Evolutionary conservation across 1,284 basidiomycete genomes (phyloP), one percentile per base, ranked within the genome.

Genomic region (Tilletia walkeri): DNA sequence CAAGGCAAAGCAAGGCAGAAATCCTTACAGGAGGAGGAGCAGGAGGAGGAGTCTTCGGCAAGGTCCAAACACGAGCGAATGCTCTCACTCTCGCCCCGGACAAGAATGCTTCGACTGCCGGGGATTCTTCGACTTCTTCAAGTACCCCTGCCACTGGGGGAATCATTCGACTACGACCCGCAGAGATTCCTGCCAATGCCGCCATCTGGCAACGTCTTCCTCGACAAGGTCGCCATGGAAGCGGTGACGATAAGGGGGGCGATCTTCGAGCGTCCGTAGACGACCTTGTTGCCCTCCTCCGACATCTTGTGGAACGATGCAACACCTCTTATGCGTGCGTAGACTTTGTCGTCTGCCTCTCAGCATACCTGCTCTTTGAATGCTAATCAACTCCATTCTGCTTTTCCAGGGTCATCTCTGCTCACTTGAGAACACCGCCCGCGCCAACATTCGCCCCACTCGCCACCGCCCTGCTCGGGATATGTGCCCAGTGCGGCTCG

Each of bases 31-130:
- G 9, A 18, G 6, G 12, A 53, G 16, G 5, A 6, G 16, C 34
- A 10, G n/a, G 36, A 63, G 59, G 59, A 5, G 59, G 59, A 10
- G 59, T 63, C 34, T 63, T 63, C 36, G 59, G 59, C 59, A 38
- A 41, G 36, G 59, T 63, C 30, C 59, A 63, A n/a, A 63, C 59
- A 14, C 59, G 59, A 4, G 59, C 59, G 4, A n/a, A 9, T 20
- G 59, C 59, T 1, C 4, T 39, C 34, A 4, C 14, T 30, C 5
- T 30, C 34, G 56, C 56, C n/a, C 9, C 59, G 30, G 9, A 34
- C 59, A 38, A 45, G 3, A 45, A 45, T 14, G 41, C 14, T 45
- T 7, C 36, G 59, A 39, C 39, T 16, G 59, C 59, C n/a, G 54
- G 1, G 41, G 41, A 45, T 14, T 45, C 41, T 45, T 45, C 41